Evolutionary conservation across 176 grass and related monocot species (phyloP).

Genomic region (Oryza meyeriana): DNA sequence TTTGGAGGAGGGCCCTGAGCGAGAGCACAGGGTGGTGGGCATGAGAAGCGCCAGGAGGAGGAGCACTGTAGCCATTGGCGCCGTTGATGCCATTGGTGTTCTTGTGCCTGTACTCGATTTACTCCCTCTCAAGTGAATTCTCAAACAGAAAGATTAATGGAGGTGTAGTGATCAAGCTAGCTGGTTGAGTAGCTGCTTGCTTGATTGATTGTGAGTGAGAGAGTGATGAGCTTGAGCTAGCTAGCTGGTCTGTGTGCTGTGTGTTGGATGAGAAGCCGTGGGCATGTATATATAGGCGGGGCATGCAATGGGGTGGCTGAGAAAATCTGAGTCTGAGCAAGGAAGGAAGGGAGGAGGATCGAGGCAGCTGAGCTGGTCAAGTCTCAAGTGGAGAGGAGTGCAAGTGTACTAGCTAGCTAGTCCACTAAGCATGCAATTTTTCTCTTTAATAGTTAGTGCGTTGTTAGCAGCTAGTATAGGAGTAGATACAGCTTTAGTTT

Average conservation of each 20-base stretch:
- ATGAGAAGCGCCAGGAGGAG: neutral
- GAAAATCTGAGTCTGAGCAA: neutral
- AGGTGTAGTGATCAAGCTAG: neutral
- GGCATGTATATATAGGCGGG: neutral
- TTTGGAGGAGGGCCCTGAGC: neutral
- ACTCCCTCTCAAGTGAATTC: too few species aligned
- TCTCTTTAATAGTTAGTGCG: neutral
- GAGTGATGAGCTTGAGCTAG: neutral
- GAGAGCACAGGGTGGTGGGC: slow-evolving; percentile 13
- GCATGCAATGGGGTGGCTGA: neutral
- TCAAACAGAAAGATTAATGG: neutral
- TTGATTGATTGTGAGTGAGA: too few species aligned
- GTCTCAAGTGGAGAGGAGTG: neutral
- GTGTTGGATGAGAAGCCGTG: neutral
- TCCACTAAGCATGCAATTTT: neutral
- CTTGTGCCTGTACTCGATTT: too few species aligned
- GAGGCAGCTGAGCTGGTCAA: neutral
- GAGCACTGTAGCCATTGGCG: slow-evolving; percentile 14
- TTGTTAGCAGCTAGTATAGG: neutral
- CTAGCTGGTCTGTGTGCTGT: neutral
- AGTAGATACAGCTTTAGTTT: neutral
- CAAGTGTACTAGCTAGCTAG: neutral
- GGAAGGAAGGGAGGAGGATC: neutral
- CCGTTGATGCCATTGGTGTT: neutral
- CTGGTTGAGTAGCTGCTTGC: too few species aligned